Evolutionary conservation across 768 basidiomycete species (phyloP).

Genomic region (Cantharellus anzutake): DNA sequence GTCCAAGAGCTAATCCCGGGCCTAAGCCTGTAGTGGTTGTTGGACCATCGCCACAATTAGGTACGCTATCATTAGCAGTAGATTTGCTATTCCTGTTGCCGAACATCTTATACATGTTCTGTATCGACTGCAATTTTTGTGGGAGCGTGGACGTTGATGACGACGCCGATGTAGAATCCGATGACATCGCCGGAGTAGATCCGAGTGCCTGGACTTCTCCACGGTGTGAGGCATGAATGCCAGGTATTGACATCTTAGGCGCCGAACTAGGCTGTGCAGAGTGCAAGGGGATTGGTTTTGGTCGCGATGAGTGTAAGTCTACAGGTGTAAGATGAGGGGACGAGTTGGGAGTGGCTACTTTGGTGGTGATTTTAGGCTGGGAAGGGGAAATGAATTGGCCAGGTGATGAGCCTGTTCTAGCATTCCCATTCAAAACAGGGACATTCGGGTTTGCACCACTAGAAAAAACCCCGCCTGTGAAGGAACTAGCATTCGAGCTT

Average conservation of each 20-base stretch:
- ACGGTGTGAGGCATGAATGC: constrained; percentile 70
- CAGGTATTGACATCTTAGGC: constrained; percentile 71
- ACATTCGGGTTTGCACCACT: neutral
- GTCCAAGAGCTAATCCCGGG: no score
- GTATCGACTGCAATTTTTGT: neutral
- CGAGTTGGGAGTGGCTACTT: constrained; percentile 6
- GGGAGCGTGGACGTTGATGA: neutral
- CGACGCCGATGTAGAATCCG: neutral
- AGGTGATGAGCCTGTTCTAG: neutral
- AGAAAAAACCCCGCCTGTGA: neutral
- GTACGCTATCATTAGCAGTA: neutral
- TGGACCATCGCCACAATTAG: no score
- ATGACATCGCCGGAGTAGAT: constrained; percentile 19
- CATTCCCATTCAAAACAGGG: neutral
- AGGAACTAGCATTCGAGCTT: neutral
- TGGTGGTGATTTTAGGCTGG: neutral
- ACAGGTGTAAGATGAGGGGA: neutral
- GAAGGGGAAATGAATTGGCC: neutral
- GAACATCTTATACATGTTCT: neutral
- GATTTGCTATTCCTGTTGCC: neutral
- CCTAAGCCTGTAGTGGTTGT: no score
- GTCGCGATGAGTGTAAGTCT: constrained; percentile 16
- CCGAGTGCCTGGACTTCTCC: constrained; percentile 78
- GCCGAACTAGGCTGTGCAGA: constrained; percentile 55
- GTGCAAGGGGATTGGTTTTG: constrained; percentile 18